A percentile compares a stretch with the other conserved stretches of the same genome.
Conservation (phyloP, 768 basidiomycete genomes). For the Crucibulum laeve region DNA sequence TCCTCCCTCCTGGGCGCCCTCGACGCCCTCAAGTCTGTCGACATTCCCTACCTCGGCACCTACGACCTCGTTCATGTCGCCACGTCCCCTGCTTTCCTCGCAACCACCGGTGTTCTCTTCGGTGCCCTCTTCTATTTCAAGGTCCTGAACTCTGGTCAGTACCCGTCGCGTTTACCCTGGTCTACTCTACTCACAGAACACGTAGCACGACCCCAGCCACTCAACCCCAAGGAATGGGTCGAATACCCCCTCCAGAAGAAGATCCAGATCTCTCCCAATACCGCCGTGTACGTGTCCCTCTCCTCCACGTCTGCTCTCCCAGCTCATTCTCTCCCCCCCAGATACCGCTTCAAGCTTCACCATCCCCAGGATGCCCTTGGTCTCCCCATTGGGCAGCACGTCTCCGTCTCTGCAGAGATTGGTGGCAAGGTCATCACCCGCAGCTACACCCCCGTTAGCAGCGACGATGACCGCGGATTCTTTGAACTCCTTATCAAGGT, state of each 20-base stretch:
- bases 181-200: constrained; percentile 10
- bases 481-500: constrained; percentile 99
- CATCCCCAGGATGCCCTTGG: constrained; percentile 74
- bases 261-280: constrained; percentile 87
- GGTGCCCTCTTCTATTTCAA: constrained; percentile 51
- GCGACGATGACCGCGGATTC: constrained; percentile 87
- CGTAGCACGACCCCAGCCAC: constrained; percentile 57
- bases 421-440: constrained; percentile 87
- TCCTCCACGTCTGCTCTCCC: constrained; percentile 2
- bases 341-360: constrained; percentile 90
- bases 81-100: constrained; percentile 41
- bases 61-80: constrained; percentile 32
- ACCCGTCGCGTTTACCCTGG: constrained; percentile 5
- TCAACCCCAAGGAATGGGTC: constrained; percentile 76
- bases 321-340: constrained; percentile 21
- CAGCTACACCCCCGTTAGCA: constrained; percentile 94
- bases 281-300: constrained; percentile 68
- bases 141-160: constrained; percentile 40
- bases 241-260: constrained; percentile 81
- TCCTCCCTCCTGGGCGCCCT: constrained; percentile 15
- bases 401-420: constrained; percentile 86
- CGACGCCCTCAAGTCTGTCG: constrained; percentile 24
- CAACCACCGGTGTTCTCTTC: constrained; percentile 47
- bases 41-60: constrained; percentile 31
- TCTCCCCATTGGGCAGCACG: constrained; percentile 95